Base-by-base conservation (phyloP, 2,329 filamentous ascomycete genomes). In the Thermothelomyces thermophilus region DNA sequence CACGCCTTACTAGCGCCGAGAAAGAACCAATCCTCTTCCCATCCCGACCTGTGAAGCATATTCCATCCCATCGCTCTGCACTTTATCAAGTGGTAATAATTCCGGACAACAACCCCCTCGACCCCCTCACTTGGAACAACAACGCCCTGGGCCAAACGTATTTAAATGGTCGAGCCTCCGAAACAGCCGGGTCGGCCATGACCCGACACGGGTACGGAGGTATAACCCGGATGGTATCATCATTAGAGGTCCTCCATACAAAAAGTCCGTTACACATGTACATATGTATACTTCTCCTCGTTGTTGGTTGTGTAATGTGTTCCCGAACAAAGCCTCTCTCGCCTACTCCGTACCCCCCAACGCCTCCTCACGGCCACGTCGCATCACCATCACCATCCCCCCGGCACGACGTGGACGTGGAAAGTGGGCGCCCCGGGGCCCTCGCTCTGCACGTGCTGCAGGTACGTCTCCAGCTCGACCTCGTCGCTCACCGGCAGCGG, bases 401-500 rank as follows among this genome's bases (percentile, higher is more conserved):
- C 48, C 16, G 49, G 46, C 31, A 58, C 49, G 31, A 64, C 34
- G 48, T 70, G 68, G 13, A 74, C 68, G 39, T 62, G 65, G 56
- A 75, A 75, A 8, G 68, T 72, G 6, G 72, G 70, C 30, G 72
- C 64, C 19, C 69, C 37, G 26, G 48, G 10, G 5, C 53, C 37
- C 28, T 50, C 9, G 5, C 53, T 73, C 56, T 78, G 70, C 22
- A 84, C 72, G 62, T 87, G 83, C 41, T 76, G 73, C 57, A 93
- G 66, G 66, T 90, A 91, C 0, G 83, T 83, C 52, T 76, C 76
- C 54, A 93, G 64, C 67, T 91, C 86, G 54, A 81, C 78, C 58
- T 90, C 84, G 35, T 82, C 75, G 48, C 83, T 82, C 58, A 91
- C 83, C 48, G 74, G 69, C 60, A 87, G 76, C 14, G 71, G 71